phyloP scores from a whole-genome alignment of 331 rosid species.

The Arachis monticola region DNA sequence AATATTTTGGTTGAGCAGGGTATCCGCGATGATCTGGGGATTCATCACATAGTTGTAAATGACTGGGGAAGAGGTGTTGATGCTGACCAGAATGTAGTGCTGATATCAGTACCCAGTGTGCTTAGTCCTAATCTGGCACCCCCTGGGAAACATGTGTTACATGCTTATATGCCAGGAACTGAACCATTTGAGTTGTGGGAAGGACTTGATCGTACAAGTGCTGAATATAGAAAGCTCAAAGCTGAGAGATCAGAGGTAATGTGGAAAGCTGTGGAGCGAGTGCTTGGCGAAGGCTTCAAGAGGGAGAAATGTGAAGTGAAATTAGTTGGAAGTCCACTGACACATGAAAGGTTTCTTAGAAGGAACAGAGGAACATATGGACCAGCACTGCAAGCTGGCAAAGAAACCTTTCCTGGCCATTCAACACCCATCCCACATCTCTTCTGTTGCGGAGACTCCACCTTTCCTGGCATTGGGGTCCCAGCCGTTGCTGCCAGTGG shows the following conservation, averaged over 20 bases:
- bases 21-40: slow-evolving; percentile 68
- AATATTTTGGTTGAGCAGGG: slow-evolving; percentile 46
- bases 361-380: slow-evolving; percentile 90
- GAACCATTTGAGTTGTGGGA: slow-evolving; percentile 88
- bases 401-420: slow-evolving; percentile 72
- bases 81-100: slow-evolving; percentile 91
- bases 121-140: slow-evolving; percentile 89
- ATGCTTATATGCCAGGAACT: slow-evolving; percentile 95
- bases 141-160: slow-evolving; percentile 80
- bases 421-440: slow-evolving; percentile 77
- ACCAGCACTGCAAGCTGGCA: slow-evolving; percentile 78
- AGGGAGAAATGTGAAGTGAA: slow-evolving; percentile 92
- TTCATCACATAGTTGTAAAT: slow-evolving; percentile 93
- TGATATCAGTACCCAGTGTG: slow-evolving; percentile 90
- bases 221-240: slow-evolving; percentile 87
- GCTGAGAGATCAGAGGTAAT: slow-evolving; percentile 89
- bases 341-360: slow-evolving; percentile 82
- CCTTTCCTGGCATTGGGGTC: slow-evolving; percentile 96
- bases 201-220: slow-evolving; percentile 78
- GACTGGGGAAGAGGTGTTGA: slow-evolving; percentile 97
- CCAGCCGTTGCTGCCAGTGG: slow-evolving; percentile 99
- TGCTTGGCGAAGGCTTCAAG: slow-evolving; percentile 71
- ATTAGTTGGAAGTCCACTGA: slow-evolving; percentile 82
- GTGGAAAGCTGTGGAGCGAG: slow-evolving; percentile 94
- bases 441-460: slow-evolving; percentile 91